phyloP scores from a whole-genome alignment of 177 flowering plant genomes.

The Tripterygium wilfordii region DNA sequence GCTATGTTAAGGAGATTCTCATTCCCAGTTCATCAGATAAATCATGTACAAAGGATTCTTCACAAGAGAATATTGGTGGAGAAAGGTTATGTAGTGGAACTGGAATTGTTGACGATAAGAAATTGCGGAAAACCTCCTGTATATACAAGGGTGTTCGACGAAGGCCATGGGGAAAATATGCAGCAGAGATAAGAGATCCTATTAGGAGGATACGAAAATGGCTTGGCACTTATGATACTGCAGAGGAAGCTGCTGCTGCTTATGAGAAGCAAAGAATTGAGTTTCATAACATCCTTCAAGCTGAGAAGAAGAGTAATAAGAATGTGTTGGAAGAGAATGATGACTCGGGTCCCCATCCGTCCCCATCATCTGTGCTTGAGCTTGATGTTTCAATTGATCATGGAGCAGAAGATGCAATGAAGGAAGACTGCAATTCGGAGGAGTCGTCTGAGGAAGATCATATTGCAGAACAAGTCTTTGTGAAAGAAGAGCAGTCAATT shows the following conservation, averaged over 20 bases:
- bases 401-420: not conserved
- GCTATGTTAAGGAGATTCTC: slow-evolving; percentile 11
- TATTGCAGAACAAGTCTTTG: not conserved
- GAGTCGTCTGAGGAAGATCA: not conserved
- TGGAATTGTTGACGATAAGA: not conserved
- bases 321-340: not conserved
- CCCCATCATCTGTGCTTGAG: slow-evolving; percentile 31
- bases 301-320: slow-evolving; percentile 1
- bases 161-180: slow-evolving; percentile 32
- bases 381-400: slow-evolving; percentile 11
- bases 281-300: slow-evolving; percentile 4
- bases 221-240: slow-evolving; percentile 35
- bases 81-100: not conserved
- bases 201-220: slow-evolving; percentile 12
- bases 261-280: slow-evolving; percentile 20
- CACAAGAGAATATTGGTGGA: not conserved
- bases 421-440: slow-evolving; percentile 1
- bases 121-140: slow-evolving; percentile 1
- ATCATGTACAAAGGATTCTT: not conserved
- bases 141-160: slow-evolving; percentile 26
- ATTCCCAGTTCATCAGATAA: not conserved
- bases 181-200: slow-evolving; percentile 34
- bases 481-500: slow-evolving; percentile 7
- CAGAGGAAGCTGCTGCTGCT: slow-evolving; percentile 30
- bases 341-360: slow-evolving; percentile 6